A percentile compares a stretch with the other conserved stretches of the same genome.
Conservation (phyloP, 1,284 basidiomycete species). For the Uromyces viciae-fabae region DNA sequence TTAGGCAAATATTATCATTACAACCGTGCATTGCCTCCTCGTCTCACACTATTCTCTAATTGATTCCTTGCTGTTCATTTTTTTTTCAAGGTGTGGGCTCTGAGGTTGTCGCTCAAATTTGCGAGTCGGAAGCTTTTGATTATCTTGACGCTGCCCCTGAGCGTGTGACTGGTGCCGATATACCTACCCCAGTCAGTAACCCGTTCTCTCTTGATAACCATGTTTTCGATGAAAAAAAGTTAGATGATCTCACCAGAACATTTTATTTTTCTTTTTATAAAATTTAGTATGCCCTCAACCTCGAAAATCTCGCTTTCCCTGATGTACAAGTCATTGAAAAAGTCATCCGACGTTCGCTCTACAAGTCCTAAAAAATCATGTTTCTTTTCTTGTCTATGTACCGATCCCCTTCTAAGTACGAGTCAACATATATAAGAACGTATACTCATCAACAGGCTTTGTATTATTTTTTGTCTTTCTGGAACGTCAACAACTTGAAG, state of each 20-base stretch:
- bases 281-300: conserved; percentile 74
- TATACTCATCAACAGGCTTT: too few species aligned
- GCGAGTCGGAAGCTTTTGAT: conserved; percentile 93
- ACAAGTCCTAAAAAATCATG: conserved; percentile 49
- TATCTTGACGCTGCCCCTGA: conserved; percentile 97
- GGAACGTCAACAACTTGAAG: too few species aligned
- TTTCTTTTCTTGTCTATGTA: not conserved
- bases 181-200: conserved; percentile 81
- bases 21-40: not conserved
- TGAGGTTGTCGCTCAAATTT: conserved; percentile 52
- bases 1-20: not conserved
- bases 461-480: too few species aligned
- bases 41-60: not conserved
- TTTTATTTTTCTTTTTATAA: conserved; percentile 2
- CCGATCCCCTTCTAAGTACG: too few species aligned
- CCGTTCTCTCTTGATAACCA: not conserved
- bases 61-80: not conserved
- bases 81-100: conserved; percentile 61
- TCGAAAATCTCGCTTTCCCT: conserved; percentile 87
- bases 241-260: conserved; percentile 33
- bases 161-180: conserved; percentile 91
- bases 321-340: conserved; percentile 79
- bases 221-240: not conserved
- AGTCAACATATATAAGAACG: too few species aligned
- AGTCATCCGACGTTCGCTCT: conserved; percentile 85